Evolutionary conservation across 2,329 filamentous ascomycete species (phyloP), one percentile per base, ranked within the genome.

Genomic region (Hypoxylon sp.): DNA sequence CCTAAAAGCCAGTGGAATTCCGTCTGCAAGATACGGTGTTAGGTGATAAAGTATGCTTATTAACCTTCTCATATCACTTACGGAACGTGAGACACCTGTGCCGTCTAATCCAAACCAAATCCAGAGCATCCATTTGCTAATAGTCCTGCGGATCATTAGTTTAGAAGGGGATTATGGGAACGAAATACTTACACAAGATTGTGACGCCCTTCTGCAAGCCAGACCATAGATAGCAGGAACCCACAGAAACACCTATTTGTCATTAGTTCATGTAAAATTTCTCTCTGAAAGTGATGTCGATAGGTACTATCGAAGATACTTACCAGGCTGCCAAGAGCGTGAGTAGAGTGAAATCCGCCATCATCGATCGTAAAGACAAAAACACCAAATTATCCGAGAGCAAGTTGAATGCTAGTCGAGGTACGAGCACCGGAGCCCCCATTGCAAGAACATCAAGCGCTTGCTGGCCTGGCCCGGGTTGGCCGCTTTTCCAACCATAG

Each of bases 31-130:
- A 8, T 8, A 54, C 19, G 17, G 14, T 33, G 53, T 67, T 63
- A 72, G 64, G 48, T 29, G 57, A 48, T 31, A 31, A 11, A 9
- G 24, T 31, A 33, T 35, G 66, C 58, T 31, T 3, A 9, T 11
- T 44, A 78, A 68, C 52, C 1, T 44, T 26, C 9, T 22, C 19
- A n/a, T 37, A 44, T 17, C 5, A 76, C 83, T 76, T 75, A 85
- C 84, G 63, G 87, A 88, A 71, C 84, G 79, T 52, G 88, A 84
- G 46, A 91, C 89, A 6, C 88, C 88, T 3, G 86, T 89, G 5
- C 88, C 93, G 74, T 96, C 93, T 1, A 97, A 87, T 1, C 93
- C 93, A 76, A 97, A 96, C 93, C 93, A 97, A 71, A 97, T 94
- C 87, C 92, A 96, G 1, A 96, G 87, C 92, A 97, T 95, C 93